Conservation (phyloP, 2,329 filamentous ascomycete species). For the Cladosporium colombiae region DNA sequence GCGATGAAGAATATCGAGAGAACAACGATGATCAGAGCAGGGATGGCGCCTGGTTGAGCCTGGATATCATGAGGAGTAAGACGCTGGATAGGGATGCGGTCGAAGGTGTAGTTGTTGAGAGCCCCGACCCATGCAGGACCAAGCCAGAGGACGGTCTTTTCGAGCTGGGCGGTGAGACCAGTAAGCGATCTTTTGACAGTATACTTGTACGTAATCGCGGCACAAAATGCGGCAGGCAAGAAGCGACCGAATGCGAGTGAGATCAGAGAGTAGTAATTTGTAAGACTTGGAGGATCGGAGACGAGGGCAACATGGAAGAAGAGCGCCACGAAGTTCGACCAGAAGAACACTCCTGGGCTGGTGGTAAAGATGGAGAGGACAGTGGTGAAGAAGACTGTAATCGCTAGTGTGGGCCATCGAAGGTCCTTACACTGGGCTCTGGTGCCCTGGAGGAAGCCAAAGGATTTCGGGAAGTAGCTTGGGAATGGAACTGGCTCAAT, state of each 20-base stretch:
- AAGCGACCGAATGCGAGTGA: constrained; percentile 79
- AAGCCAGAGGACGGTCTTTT: constrained; percentile 88
- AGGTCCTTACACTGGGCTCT: constrained; percentile 70
- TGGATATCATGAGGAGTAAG: constrained; percentile 87
- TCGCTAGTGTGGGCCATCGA: constrained; percentile 78
- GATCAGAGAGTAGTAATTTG: constrained; percentile 68
- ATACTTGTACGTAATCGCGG: constrained; percentile 83
- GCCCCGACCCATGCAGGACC: constrained; percentile 89
- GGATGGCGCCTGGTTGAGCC: constrained; percentile 84
- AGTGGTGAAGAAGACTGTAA: constrained; percentile 78
- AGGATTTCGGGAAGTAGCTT: constrained; percentile 86
- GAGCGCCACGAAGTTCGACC: constrained; percentile 74
- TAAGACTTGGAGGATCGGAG: constrained; percentile 76
- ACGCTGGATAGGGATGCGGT: constrained; percentile 88
- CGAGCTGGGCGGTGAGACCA: constrained; percentile 77
- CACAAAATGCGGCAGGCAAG: constrained; percentile 82
- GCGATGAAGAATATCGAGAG: constrained; percentile 68
- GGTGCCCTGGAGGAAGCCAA: constrained; percentile 69
- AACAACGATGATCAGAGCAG: constrained; percentile 78
- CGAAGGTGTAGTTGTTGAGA: constrained; percentile 92
- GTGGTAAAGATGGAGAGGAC: constrained; percentile 79
- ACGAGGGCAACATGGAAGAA: constrained; percentile 91
- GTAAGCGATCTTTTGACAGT: constrained; percentile 72
- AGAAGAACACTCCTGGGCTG: constrained; percentile 80
- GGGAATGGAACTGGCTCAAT: constrained; percentile 78